phyloP scores from a whole-genome alignment of 352 stramenopile species.

The Phytophthora fragariae region DNA sequence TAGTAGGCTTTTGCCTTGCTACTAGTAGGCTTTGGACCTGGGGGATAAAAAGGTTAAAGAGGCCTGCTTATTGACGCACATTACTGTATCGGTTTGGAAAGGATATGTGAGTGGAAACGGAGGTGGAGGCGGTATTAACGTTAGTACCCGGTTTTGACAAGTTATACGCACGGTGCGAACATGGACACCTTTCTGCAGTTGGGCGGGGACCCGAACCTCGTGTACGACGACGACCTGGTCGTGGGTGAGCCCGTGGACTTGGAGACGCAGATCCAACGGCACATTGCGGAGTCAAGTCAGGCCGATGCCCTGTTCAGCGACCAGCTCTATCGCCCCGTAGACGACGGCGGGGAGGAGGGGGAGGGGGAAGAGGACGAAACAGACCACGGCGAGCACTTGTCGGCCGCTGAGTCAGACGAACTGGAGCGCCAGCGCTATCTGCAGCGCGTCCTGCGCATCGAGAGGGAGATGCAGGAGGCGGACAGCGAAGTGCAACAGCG shows the following conservation, averaged over 20 bases:
- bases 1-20: too few species aligned
- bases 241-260: constrained; percentile 37
- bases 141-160: too few species aligned
- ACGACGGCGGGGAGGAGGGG: not conserved
- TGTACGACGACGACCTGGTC: constrained; percentile 67
- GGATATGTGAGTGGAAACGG: too few species aligned
- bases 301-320: constrained; percentile 24
- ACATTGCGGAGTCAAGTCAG: constrained; percentile 33
- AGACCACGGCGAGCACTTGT: constrained; percentile 11
- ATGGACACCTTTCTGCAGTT: constrained; percentile 78
- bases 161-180: not conserved
- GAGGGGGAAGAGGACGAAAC: constrained; percentile 2
- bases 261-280: constrained; percentile 44
- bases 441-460: constrained; percentile 41
- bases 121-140: too few species aligned
- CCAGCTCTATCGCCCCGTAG: constrained; percentile 33
- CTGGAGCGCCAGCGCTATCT: constrained; percentile 57
- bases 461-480: constrained; percentile 50
- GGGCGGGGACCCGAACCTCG: constrained; percentile 48
- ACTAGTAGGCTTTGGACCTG: too few species aligned
- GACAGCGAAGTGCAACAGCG: constrained; percentile 48
- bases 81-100: too few species aligned
- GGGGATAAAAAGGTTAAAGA: too few species aligned
- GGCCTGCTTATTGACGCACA: too few species aligned
- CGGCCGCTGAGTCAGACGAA: constrained; percentile 24